Conservation (phyloP, 371 early-diverging fungal genomes). For the Lichtheimia corymbifera region DNA sequence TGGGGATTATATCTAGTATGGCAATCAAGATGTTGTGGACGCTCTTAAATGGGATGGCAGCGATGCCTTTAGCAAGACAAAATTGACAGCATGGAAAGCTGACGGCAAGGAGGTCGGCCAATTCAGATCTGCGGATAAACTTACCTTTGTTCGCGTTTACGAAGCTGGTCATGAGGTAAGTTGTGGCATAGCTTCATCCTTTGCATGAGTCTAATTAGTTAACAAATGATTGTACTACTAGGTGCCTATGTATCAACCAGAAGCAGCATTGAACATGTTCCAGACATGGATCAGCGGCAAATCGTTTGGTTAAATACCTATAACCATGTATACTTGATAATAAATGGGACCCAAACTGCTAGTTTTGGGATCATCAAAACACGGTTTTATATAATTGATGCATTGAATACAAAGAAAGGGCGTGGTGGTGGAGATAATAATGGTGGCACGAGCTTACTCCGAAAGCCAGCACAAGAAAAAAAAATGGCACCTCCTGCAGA, state of each 20-base stretch:
- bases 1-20: conserved; percentile 48
- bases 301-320: no score
- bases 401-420: no score
- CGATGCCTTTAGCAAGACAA: conserved; percentile 49
- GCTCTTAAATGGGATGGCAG: conserved; percentile 76
- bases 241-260: conserved; percentile 67
- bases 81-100: conserved; percentile 15
- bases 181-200: background rate
- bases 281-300: conserved; percentile 44
- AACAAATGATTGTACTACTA: background rate
- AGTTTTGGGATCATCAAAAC: no score
- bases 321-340: no score
- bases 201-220: background rate
- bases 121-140: conserved; percentile 58
- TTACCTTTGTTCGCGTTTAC: conserved; percentile 81
- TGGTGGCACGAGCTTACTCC: no score
- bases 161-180: conserved; percentile 86
- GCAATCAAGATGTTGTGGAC: conserved; percentile 83
- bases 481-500: no score
- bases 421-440: no score
- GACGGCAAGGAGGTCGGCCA: conserved; percentile 62
- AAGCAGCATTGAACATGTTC: conserved; percentile 51
- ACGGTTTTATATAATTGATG: no score
- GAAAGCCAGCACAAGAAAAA: no score
- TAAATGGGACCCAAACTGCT: no score